Evolutionary conservation across 345 rosid species (phyloP).

Genomic region (Citrus inodora): DNA sequence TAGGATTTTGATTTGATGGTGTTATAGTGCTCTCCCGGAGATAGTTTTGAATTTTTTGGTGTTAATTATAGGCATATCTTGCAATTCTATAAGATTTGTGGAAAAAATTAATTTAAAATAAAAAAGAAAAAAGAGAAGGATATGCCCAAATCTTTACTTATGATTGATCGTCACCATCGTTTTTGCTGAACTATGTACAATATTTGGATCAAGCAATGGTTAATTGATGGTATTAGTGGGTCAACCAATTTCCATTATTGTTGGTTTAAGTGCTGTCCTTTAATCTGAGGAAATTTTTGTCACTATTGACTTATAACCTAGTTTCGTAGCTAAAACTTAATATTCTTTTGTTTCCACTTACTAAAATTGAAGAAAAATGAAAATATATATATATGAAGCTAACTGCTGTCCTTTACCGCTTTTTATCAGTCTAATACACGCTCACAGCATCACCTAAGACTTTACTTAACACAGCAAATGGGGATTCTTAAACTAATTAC

Average conservation of each 20-base stretch:
- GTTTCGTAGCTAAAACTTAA: constrained; percentile 1
- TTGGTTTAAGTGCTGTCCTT: constrained; percentile 17
- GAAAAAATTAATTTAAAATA: too few relatives aligned
- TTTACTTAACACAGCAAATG: constrained; percentile 16
- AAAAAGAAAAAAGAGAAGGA: too few relatives aligned
- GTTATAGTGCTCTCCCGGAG: too few relatives aligned
- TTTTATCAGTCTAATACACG: neutral
- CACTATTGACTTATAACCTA: constrained; percentile 38
- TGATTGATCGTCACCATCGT: too few relatives aligned
- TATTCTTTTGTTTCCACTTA: too few relatives aligned
- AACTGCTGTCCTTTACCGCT: constrained; percentile 10
- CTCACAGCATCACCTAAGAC: neutral
- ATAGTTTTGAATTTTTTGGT: too few relatives aligned
- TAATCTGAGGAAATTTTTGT: neutral
- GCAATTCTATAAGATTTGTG: too few relatives aligned
- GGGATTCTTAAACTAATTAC: constrained; percentile 13
- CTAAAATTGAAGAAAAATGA: neutral
- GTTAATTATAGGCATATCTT: too few relatives aligned
- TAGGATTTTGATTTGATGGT: too few relatives aligned
- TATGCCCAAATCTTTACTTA: too few relatives aligned
- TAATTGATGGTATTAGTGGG: constrained; percentile 26
- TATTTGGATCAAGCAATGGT: neutral
- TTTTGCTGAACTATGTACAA: neutral
- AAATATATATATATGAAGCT: too few relatives aligned
- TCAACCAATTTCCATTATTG: constrained; percentile 43